phyloP scores from a whole-genome alignment of 2,329 filamentous ascomycete genomes.

The Hysterium pulicare region DNA sequence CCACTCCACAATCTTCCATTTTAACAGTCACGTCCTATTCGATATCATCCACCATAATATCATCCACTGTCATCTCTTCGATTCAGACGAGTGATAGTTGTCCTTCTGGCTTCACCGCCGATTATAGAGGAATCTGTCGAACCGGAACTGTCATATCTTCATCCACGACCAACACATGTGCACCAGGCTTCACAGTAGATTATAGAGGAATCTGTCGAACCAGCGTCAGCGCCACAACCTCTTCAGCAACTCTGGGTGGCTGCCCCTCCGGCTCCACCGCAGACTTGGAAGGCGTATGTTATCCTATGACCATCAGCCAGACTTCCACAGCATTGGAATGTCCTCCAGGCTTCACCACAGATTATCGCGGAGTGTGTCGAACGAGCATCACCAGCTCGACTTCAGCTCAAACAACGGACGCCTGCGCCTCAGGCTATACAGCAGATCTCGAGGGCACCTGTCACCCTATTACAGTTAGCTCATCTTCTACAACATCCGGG shows the following conservation, averaged over 20 bases:
- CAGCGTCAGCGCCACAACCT: neutral
- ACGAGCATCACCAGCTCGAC: too few species aligned
- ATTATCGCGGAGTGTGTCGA: too few species aligned
- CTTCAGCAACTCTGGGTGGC: neutral
- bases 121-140: constrained; percentile 1
- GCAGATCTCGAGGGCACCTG: too few species aligned
- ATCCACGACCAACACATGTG: constrained; percentile 58
- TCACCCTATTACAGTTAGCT: too few species aligned
- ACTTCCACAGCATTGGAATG: too few species aligned
- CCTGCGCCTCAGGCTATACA: too few species aligned
- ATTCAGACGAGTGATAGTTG: neutral
- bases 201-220: neutral
- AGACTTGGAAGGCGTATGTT: neutral
- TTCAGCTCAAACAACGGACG: too few species aligned
- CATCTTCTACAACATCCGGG: too few species aligned
- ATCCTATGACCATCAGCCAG: neutral
- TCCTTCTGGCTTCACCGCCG: neutral
- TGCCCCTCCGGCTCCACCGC: neutral
- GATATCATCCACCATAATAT: neutral
- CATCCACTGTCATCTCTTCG: neutral
- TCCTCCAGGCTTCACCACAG: too few species aligned
- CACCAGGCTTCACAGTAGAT: neutral
- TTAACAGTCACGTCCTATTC: neutral
- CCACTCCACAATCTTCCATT: neutral
- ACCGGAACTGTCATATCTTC: constrained; percentile 58